These are phyloP conservation scores for Arthrobotrys iridis DNA, from an alignment of 2,329 filamentous ascomycete genomes.

Conservation along the genomic window DNA sequence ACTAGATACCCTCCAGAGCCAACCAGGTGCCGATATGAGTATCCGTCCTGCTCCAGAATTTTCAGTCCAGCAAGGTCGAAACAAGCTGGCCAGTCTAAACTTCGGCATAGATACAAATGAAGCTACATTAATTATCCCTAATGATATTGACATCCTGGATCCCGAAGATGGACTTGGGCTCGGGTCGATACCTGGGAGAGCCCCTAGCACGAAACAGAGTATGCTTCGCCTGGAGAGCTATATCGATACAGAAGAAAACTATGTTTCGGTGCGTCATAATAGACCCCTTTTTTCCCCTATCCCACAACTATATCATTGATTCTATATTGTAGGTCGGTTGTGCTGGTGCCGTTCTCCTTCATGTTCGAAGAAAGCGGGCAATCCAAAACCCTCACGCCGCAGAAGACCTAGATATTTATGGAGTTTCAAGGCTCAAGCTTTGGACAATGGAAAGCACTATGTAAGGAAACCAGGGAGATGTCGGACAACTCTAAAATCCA, in stretches of 20 bases:
- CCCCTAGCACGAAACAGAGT: slow-evolving; percentile 64
- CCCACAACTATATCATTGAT: slow-evolving; percentile 42
- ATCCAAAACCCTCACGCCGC: slow-evolving; percentile 72
- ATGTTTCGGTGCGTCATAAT: slow-evolving; percentile 69
- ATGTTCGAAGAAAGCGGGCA: slow-evolving; percentile 75
- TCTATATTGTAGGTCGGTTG: slow-evolving; percentile 71
- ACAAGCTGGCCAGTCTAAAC: slow-evolving; percentile 31
- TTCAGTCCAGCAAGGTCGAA: slow-evolving; percentile 44
- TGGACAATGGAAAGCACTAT: slow-evolving; percentile 74
- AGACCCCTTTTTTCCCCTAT: slow-evolving; percentile 59
- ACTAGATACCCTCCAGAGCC: slow-evolving; percentile 1
- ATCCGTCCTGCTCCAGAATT: slow-evolving; percentile 51
- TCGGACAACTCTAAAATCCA: neutral
- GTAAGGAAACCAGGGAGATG: slow-evolving; percentile 63
- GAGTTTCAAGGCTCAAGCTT: slow-evolving; percentile 74
- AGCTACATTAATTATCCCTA: slow-evolving; percentile 29
- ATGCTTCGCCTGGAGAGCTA: slow-evolving; percentile 75
- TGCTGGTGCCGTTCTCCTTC: slow-evolving; percentile 83
- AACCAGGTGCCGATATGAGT: slow-evolving; percentile 9
- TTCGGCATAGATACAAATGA: neutral
- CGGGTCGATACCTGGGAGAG: neutral
- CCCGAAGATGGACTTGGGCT: slow-evolving; percentile 56
- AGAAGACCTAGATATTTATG: slow-evolving; percentile 68
- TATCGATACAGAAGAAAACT: slow-evolving; percentile 72
- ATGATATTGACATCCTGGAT: slow-evolving; percentile 59